Evolutionary conservation across 805 yeast species (phyloP), one percentile per base, ranked within the genome.

Genomic region (Ogataea trehaloabstinens): DNA sequence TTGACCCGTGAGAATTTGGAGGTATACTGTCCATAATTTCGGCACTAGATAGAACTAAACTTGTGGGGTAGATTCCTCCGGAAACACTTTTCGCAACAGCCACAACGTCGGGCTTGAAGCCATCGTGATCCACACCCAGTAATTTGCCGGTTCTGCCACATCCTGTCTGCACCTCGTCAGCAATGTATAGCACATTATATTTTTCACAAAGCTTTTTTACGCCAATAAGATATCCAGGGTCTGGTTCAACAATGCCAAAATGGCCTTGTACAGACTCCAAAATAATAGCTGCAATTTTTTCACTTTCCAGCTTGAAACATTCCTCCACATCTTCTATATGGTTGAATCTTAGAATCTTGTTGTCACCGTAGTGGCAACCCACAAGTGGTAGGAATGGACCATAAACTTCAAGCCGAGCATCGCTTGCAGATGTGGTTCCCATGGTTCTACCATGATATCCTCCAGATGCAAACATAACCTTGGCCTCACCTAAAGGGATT

Each of bases 221-320:
- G 30, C 53, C 53, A 24, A 56, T 58, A 16, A 59, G 37, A 32
- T 49, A 65, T 4, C 57, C 60, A 8, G 61, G 60, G 30, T 56
- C 55, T 19, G 64, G 65, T 12, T 61, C 51, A 28, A 55, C 40
- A 49, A 66, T 55, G 6, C 69, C 70, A 15, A 65, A 68, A 22
- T 67, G 70, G 16, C 70, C 70, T 48, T 66, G 70, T 21, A 66
- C 57, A 5, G 67, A 61, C 42, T 66, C 70, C 33, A 65, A 36
- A 6, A 66, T 60, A 10, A 63, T 53, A 16, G 60, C 67, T 8
- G 68, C 65, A 21, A 66, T 57, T 10, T 47, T 50, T 12, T 53
- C 52, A 24, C 58, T 60, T 41, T 63, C 55, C 5, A 45, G 29
- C 37, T 49, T 42, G 19, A 64, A 50, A 19, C 54, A 52, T 22